phyloP scores from a whole-genome alignment of 1,284 basidiomycete species.

The Microbotryum lychnidis-dioicae region DNA sequence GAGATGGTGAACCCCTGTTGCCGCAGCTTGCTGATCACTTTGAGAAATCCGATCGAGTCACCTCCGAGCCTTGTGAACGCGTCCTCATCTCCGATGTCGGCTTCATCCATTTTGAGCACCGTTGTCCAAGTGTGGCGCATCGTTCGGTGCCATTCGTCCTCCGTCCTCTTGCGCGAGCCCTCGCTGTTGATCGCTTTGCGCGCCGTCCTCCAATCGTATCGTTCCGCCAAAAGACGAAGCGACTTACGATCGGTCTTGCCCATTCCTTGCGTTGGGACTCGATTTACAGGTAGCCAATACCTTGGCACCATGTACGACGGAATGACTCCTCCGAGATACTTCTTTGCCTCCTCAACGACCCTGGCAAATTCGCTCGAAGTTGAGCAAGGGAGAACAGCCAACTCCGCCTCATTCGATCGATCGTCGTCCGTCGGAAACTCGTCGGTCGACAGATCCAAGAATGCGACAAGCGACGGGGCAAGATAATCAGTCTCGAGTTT shows the following conservation, averaged over 20 bases:
- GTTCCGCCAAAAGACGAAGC: constrained; percentile 16
- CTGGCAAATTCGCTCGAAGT: constrained; percentile 6
- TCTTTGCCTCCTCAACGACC: constrained; percentile 15
- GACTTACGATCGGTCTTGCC: constrained; percentile 32
- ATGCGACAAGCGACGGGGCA: constrained; percentile 27
- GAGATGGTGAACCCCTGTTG: constrained; percentile 8
- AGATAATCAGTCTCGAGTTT: constrained; percentile 24
- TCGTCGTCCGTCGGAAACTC: neutral
- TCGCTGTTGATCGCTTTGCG: neutral
- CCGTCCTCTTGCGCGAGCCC: neutral
- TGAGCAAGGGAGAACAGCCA: constrained; percentile 5
- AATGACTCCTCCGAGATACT: constrained; percentile 15
- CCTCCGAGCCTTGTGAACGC: constrained; percentile 32
- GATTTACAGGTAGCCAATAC: constrained; percentile 29
- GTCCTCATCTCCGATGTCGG: constrained; percentile 24
- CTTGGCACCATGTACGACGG: constrained; percentile 31
- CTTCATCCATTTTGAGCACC: constrained; percentile 14
- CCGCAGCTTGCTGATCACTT: constrained; percentile 21
- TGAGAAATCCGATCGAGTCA: constrained; percentile 34
- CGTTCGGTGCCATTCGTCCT: constrained; percentile 11
- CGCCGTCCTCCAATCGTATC: constrained; percentile 11
- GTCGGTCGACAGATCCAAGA: constrained; percentile 15
- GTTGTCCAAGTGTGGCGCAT: constrained; percentile 21
- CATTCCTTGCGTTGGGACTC: constrained; percentile 30
- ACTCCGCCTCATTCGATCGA: neutral